These are phyloP conservation scores for Mycena alexandri DNA, from an alignment of 768 basidiomycete genomes.

Conservation along the genomic window DNA sequence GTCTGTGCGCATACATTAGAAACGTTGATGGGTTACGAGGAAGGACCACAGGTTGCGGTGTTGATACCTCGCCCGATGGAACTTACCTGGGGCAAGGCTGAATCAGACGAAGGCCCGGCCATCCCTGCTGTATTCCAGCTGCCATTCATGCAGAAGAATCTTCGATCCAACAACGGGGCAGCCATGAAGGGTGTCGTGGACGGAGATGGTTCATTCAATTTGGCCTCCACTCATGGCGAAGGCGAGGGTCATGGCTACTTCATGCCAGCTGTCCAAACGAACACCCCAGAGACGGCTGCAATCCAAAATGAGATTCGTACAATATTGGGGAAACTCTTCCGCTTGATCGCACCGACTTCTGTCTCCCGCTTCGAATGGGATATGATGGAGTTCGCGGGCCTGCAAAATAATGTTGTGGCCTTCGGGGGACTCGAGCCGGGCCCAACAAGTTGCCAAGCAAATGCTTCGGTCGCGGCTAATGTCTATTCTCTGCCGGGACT, in stretches of 20 bases:
- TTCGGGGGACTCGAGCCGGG: constrained; percentile 30
- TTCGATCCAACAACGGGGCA: constrained; percentile 7
- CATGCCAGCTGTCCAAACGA: constrained; percentile 30
- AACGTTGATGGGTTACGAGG: constrained; percentile 2
- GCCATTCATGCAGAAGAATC: constrained; percentile 2
- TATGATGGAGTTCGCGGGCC: constrained; percentile 12
- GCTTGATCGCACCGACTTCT: constrained; percentile 26
- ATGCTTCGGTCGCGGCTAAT: constrained; percentile 17
- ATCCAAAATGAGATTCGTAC: constrained; percentile 1
- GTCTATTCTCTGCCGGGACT: not conserved
- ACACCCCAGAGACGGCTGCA: not conserved
- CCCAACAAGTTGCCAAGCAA: constrained; percentile 25
- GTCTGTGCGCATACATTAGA: constrained; percentile 23
- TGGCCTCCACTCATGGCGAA: constrained; percentile 31
- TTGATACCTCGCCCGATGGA: constrained; percentile 1
- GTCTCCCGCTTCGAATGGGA: constrained; percentile 34
- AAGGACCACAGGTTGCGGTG: not conserved
- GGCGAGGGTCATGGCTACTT: constrained; percentile 29
- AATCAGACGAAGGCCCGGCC: not conserved
- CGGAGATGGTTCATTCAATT: constrained; percentile 29
- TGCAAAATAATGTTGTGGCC: constrained; percentile 31
- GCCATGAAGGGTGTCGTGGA: not conserved
- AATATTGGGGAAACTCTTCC: constrained; percentile 22
- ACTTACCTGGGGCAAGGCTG: constrained; percentile 11
- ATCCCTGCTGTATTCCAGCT: constrained; percentile 14